Percentiles rank a stretch among this genome's conserved stretches.
These are phyloP conservation scores for Chrysoporthe puriensis DNA, from an alignment of 2,329 filamentous ascomycete genomes.

Conservation along the genomic window DNA sequence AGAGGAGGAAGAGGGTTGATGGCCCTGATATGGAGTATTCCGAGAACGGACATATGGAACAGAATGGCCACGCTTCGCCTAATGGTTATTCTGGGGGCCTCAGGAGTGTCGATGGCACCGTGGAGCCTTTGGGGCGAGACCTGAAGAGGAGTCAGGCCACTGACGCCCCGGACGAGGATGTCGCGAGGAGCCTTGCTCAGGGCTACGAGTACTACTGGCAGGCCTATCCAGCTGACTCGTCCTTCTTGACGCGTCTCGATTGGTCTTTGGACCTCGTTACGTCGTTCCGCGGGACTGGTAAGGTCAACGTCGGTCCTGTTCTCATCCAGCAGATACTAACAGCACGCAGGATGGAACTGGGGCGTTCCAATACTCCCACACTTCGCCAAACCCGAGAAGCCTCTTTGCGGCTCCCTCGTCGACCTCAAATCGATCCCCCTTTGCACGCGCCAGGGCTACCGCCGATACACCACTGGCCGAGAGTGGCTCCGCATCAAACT, in stretches of 20 bases:
- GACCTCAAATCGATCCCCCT: constrained; percentile 47
- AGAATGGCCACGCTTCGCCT: background rate
- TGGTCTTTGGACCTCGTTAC: constrained; percentile 61
- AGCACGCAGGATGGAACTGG: constrained; percentile 58
- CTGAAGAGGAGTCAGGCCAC: background rate
- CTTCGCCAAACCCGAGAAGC: constrained; percentile 46
- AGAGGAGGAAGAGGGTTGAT: constrained; percentile 37
- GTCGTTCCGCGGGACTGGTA: constrained; percentile 60
- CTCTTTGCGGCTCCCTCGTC: constrained; percentile 43
- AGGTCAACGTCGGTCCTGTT: constrained; percentile 27
- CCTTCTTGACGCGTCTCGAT: constrained; percentile 53
- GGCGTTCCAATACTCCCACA: constrained; percentile 53
- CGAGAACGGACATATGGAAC: background rate
- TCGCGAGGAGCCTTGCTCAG: constrained; percentile 35
- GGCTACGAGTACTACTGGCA: constrained; percentile 63
- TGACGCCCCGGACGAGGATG: constrained; percentile 33
- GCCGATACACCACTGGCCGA: constrained; percentile 45
- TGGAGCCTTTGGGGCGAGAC: background rate
- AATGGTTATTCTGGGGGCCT: background rate
- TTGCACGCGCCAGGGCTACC: constrained; percentile 50
- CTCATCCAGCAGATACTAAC: constrained; percentile 9
- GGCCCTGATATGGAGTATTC: background rate
- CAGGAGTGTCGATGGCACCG: constrained; percentile 1
- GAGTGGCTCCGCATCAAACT: constrained; percentile 52
- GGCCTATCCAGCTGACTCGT: constrained; percentile 54